Evolutionary conservation across 495 filamentous ascomycete species (phyloP), one percentile per base, ranked within the genome.

Genomic region (Extremus antarcticus): DNA sequence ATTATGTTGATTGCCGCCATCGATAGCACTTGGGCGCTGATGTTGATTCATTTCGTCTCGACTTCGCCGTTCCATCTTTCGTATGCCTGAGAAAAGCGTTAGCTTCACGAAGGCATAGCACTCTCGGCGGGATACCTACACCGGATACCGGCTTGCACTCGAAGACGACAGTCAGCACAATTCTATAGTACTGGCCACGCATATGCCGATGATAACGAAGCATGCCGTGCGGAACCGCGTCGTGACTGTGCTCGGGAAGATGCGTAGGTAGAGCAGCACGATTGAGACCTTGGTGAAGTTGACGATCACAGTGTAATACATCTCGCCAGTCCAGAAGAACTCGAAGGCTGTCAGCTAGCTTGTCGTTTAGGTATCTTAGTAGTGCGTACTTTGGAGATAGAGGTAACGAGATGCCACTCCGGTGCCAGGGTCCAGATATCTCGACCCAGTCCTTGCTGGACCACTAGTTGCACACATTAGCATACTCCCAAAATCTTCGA

Each of bases 201-300:
- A 35, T 35, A 35, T 13, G 17, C 56, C 65, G 39, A 76, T 63
- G 8, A 68, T 66, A 2, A 57, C 51, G 39, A 65, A 64, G 17
- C 57, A 56, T 49, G 75, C 74, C 38, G 74, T 70, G 22, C 74
- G 73, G 15, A 78, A 63, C 61, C 73, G 74, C 57, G 75, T 71
- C 57, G 76, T 65, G 23, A 78, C 71, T 53, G 76, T 70, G 35
- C 53, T 59, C 2, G 70, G 71, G 53, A 78, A 77, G 47, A 78
- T 70, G 29, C 75, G 73, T 7, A 78, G 64, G 65, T 75, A 77
- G 61, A 77, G 73, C 57, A 77, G 64, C 16, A 77, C 70, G 57
- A 78, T 71, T 9, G 73, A 75, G 39, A 73, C 60, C 24, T 75
- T 75, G 24, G 71, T 65, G 20, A 71, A 51, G 3, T 22, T 24